Evolutionary conservation across 495 filamentous ascomycete genomes (phyloP), one percentile per base, ranked within the genome.

Genomic region (Annulohypoxylon bovei): DNA sequence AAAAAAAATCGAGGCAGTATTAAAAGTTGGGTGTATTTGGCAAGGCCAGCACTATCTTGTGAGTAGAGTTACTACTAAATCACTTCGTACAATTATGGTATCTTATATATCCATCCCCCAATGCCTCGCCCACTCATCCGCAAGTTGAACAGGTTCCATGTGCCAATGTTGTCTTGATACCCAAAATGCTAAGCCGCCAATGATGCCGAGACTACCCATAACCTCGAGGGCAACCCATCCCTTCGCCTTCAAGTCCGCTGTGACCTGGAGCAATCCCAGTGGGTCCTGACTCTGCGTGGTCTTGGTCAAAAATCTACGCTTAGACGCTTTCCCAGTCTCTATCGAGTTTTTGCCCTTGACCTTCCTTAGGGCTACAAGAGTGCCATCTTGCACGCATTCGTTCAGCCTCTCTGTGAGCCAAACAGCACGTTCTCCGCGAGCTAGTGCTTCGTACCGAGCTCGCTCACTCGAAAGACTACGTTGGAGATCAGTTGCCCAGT

Each of bases 401-500:
- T 87, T 86, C 1, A 97, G 78, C 68, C 86, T 83, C 76, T 94
- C 89, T 0, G 90, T 92, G 11, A 95, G 85, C 93, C 93, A 96
- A 14, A 90, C 79, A 9, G 91, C 90, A 27, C 92, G 84, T 67
- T 97, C 92, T n/a, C 84, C 86, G 4, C 86, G 82, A 6, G 90
- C 88, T 0, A 96, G 82, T 2, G 86, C 80, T 44, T 92, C 89
- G 64, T 92, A 97, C 75, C 91, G 83, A 22, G 89, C 88, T 8
- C 92, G 88, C 77, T 99, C 95, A 42, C 92, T 91, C 23, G 90
- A 86, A 4, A 97, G 80, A 70, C 91, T 94, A 50, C 88, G 89
- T 74, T 98, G 94, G 0, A 99, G 85, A 74, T 97, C 93, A 1
- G 89, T 85, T 8, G 95, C 95, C 95, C 95, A 99, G 73, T 94